Conservation (phyloP, 139 green algal species). For the Mesostigma viride region DNA sequence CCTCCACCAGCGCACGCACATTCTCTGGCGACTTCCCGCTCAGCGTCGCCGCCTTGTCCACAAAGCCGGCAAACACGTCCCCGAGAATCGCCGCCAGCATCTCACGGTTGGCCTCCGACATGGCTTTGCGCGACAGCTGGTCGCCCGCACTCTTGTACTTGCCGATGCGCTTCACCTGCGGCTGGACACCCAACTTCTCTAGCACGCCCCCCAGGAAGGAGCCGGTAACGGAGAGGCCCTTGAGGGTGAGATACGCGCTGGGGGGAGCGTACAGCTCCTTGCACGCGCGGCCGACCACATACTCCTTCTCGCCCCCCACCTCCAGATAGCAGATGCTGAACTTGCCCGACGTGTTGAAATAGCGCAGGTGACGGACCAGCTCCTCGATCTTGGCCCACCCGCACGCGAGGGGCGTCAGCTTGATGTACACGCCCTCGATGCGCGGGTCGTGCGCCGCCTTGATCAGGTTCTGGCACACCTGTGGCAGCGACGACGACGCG, state of each 20-base stretch:
- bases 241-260: slow-evolving; percentile 57
- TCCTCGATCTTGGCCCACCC: slow-evolving; percentile 64
- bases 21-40: slow-evolving; percentile 38
- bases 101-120: slow-evolving; percentile 64
- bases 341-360: slow-evolving; percentile 59
- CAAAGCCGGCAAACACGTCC: slow-evolving; percentile 64
- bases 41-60: slow-evolving; percentile 29
- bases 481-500: slow-evolving; percentile 37
- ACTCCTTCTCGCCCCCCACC: slow-evolving; percentile 76
- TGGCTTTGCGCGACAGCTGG: slow-evolving; percentile 78
- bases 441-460: slow-evolving; percentile 82
- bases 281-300: slow-evolving; percentile 71
- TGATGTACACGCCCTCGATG: slow-evolving; percentile 64
- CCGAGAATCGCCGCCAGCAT: slow-evolving; percentile 71
- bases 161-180: slow-evolving; percentile 80
- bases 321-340: slow-evolving; percentile 74
- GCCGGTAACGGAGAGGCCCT: slow-evolving; percentile 63
- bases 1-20: slow-evolving; percentile 63
- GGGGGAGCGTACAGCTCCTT: slow-evolving; percentile 77
- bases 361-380: slow-evolving; percentile 56
- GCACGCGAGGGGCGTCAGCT: slow-evolving; percentile 57
- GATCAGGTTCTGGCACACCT: slow-evolving; percentile 51
- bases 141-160: slow-evolving; percentile 78
- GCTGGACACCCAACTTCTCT: slow-evolving; percentile 83
- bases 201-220: slow-evolving; percentile 53